phyloP scores from a whole-genome alignment of 176 grass and related monocot genomes.

The Bromus sterilis region DNA sequence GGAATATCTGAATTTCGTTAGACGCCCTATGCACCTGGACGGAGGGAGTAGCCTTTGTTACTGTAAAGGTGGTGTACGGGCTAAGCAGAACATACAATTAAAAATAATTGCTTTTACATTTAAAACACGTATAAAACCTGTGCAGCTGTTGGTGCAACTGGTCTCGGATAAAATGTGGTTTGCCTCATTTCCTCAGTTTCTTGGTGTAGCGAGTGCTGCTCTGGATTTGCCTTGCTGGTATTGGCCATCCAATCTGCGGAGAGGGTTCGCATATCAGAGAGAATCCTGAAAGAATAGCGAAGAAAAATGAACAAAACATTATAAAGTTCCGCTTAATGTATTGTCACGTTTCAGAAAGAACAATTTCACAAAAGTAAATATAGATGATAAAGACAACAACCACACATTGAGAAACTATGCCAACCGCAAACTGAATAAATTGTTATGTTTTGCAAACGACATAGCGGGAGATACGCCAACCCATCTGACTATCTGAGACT shows the following conservation, averaged over 20 bases:
- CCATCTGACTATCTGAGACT: not conserved
- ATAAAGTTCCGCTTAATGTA: slow-evolving; percentile 1
- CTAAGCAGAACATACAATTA: slow-evolving; percentile 11
- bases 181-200: slow-evolving; percentile 73
- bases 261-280: slow-evolving; percentile 96
- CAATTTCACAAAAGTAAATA: not conserved
- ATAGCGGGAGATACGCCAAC: not conserved
- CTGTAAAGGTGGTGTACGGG: not conserved
- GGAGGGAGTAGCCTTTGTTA: slow-evolving; percentile 7
- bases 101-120: not conserved
- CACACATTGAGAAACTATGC: not conserved
- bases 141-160: slow-evolving; percentile 94
- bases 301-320: slow-evolving; percentile 25
- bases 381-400: not conserved
- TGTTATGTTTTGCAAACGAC: not conserved
- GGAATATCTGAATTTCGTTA: no score
- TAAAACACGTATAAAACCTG: slow-evolving; percentile 50
- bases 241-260: slow-evolving; percentile 99
- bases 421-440: slow-evolving; percentile 4
- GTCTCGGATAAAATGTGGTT: slow-evolving; percentile 82
- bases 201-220: slow-evolving; percentile 65
- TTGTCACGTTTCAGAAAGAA: slow-evolving; percentile 8
- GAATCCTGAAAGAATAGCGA: slow-evolving; percentile 75
- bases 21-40: no score
- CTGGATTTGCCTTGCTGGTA: slow-evolving; percentile 69